Evolutionary conservation across 139 green algal species (phyloP).

Genomic region (Ostreobium quekettii): DNA sequence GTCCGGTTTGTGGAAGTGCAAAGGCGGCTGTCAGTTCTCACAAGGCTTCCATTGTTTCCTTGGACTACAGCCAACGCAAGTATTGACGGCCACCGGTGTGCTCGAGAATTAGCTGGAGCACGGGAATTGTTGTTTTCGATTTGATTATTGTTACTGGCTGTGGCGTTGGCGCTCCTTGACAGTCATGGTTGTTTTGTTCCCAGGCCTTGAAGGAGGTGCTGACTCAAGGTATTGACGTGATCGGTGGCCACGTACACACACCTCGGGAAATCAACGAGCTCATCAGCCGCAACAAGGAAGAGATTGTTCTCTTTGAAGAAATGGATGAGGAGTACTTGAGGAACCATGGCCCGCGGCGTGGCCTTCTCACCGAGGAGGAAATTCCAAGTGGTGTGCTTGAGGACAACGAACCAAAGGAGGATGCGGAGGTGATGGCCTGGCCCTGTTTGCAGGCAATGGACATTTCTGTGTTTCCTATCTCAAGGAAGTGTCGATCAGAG

Average conservation of each 20-base stretch:
- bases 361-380: slow-evolving; percentile 41
- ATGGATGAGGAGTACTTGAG: slow-evolving; percentile 25
- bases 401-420: background rate
- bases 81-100: no score
- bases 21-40: no score
- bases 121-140: no score
- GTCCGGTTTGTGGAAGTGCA: no score
- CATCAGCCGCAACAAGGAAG: slow-evolving; percentile 40
- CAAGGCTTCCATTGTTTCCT: no score
- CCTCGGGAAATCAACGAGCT: slow-evolving; percentile 51
- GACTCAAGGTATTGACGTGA: slow-evolving; percentile 20
- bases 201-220: slow-evolving; percentile 52
- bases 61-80: no score
- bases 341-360: background rate
- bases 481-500: no score
- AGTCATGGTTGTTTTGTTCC: background rate
- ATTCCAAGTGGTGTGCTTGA: slow-evolving; percentile 40
- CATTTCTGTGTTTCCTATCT: no score
- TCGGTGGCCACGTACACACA: slow-evolving; percentile 30
- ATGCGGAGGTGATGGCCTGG: no score
- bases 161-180: background rate
- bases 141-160: background rate
- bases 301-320: slow-evolving; percentile 54
- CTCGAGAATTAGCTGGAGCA: no score
- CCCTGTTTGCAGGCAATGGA: no score